Base-by-base conservation (phyloP, 331 rosid genomes). In the Erythrophleum ivorense region DNA sequence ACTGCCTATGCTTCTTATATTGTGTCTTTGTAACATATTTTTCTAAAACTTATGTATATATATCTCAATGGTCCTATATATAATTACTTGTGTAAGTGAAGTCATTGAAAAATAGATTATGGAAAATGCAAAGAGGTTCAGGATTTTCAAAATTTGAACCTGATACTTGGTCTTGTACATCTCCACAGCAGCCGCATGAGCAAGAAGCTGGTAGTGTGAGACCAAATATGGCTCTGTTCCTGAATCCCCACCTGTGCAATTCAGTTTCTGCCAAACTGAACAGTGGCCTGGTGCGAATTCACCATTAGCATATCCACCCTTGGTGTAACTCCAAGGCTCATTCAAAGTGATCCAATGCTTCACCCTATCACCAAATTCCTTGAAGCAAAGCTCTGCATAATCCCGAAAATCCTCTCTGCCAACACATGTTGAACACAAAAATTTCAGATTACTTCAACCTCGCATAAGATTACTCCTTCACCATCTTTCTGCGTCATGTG, bases 321-420 rank as follows among this genome's bases (percentile, higher is more conserved):
- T 9, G 36, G 83, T 73, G 60, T 3, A 85, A 1, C 18, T 18
- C 55, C 57, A 73, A 54, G 95, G 91, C 87, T 91, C 93, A 45
- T 89, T 91, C 48, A 87, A 12, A 0, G 93, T 91, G 48, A 87
- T 85, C 95, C 95, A 91, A 12, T 89, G 71, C 81, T 89, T 91
- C 71, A 91, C 93, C 5, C 92, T 82, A 34, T 87, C 91, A 33
- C 95, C 95, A 79, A 85, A 91, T 52, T 82, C 82, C 34, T 81
- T 80, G 45, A 80, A 91, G 43, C 92, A 89, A 54, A 91, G 36
- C 24, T 89, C 92, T 8, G 84, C 92, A 5, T 59, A 91, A 11
- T 89, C 90, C 29, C 31, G 68, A 68, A 85, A 89, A 60, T 87
- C 83, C 10, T 54, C 7, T 57, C 90, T 87, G 50, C 24, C 24